Evolutionary conservation across 345 rosid species (phyloP).

Genomic region (Arabidopsis suecica): DNA sequence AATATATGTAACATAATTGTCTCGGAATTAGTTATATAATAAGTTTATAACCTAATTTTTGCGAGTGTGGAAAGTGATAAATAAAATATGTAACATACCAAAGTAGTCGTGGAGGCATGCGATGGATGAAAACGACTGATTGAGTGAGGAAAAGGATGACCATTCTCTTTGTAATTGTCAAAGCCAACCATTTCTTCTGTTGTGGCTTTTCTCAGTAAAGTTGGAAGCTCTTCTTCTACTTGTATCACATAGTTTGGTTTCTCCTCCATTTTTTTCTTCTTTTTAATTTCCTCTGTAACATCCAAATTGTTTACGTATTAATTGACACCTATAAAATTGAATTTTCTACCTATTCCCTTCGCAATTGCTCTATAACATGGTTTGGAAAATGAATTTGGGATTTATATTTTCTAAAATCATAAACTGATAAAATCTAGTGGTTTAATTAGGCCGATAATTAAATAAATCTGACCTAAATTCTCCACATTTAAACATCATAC

Average conservation of each 20-base stretch:
- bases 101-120: conserved; percentile 39
- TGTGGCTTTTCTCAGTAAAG: conserved; percentile 52
- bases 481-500: conserved; percentile 33
- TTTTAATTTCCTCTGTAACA: not conserved
- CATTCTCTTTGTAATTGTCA: conserved; percentile 42
- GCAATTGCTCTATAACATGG: not conserved
- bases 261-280: conserved; percentile 41
- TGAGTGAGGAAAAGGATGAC: conserved; percentile 15
- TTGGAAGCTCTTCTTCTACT: conserved; percentile 50
- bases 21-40: not conserved
- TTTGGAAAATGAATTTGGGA: not conserved
- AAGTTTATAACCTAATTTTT: conserved; percentile 10
- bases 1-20: not conserved
- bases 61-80: conserved; percentile 8
- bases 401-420: conserved; percentile 11
- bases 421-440: conserved; percentile 1
- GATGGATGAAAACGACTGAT: conserved; percentile 48
- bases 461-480: conserved; percentile 36
- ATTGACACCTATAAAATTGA: conserved; percentile 2
- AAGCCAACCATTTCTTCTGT: conserved; percentile 60
- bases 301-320: not conserved
- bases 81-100: conserved; percentile 36
- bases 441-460: conserved; percentile 14
- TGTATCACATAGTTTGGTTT: conserved; percentile 26
- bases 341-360: not conserved